Percentiles rank a stretch among this genome's conserved stretches.
These are phyloP conservation scores for Conoideocrella luteorostrata DNA, from an alignment of 2,329 filamentous ascomycete genomes.

Conservation along the genomic window DNA sequence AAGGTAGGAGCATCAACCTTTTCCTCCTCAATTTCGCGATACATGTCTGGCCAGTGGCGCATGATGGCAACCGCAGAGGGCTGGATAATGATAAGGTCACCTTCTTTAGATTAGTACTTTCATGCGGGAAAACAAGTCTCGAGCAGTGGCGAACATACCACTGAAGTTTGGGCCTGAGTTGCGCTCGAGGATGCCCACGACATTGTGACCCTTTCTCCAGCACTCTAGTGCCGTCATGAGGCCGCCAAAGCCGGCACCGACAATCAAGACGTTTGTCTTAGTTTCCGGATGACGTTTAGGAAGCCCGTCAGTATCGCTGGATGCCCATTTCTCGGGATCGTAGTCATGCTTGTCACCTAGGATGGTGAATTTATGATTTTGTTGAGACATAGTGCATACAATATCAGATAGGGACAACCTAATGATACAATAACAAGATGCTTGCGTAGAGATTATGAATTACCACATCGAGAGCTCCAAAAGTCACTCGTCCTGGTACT, in stretches of 20 bases:
- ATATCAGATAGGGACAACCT: too few species aligned
- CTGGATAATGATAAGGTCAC: conserved; percentile 7
- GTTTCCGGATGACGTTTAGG: conserved; percentile 4
- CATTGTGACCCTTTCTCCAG: conserved; percentile 13
- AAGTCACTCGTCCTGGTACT: too few species aligned
- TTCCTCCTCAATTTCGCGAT: conserved; percentile 1
- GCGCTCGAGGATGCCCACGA: conserved; percentile 12
- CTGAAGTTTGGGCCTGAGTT: conserved; percentile 1
- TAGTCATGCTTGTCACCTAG: background rate
- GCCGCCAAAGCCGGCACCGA: conserved; percentile 11
- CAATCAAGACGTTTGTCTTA: conserved; percentile 10
- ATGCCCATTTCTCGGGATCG: background rate
- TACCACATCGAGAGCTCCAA: too few species aligned
- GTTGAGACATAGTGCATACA: too few species aligned
- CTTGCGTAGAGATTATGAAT: too few species aligned
- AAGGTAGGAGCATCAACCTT: conserved; percentile 1
- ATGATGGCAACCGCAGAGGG: conserved; percentile 5
- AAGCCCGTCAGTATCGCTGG: background rate
- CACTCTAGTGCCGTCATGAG: conserved; percentile 12
- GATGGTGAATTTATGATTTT: too few species aligned
- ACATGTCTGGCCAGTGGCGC: conserved; percentile 10
- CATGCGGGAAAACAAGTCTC: too few species aligned
- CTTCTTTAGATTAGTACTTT: too few species aligned
- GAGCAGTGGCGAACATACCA: background rate
- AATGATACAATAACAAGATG: too few species aligned